Evolutionary conservation across 495 filamentous ascomycete genomes (phyloP).

Genomic region (Penicillium canariense): DNA sequence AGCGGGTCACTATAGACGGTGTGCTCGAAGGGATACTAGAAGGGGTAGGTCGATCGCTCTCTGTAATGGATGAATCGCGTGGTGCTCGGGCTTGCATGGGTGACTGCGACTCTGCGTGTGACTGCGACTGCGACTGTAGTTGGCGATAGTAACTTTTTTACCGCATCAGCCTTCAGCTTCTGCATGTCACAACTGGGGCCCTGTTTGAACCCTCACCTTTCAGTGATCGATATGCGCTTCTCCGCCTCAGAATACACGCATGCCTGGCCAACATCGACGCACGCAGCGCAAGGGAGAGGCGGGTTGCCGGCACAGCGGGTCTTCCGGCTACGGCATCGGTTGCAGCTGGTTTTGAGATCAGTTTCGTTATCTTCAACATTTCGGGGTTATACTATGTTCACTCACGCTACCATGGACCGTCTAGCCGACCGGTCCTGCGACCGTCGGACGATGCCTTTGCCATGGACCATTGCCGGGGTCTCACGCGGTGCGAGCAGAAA

Average conservation of each 20-base stretch:
- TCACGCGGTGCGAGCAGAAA: not conserved
- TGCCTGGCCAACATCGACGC: constrained; percentile 28
- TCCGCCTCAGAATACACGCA: constrained; percentile 42
- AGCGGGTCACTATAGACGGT: constrained; percentile 10
- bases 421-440: constrained; percentile 21
- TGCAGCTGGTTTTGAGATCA: constrained; percentile 27
- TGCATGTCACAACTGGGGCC: too few relatives aligned
- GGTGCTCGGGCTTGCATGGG: not conserved
- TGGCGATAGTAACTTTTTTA: constrained; percentile 33
- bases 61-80: not conserved
- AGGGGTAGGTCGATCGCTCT: constrained; percentile 3
- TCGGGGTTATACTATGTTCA: not conserved
- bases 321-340: constrained; percentile 38
- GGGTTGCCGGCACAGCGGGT: constrained; percentile 38
- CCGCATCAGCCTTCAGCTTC: not conserved
- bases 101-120: constrained; percentile 5
- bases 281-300: constrained; percentile 34
- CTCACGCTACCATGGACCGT: constrained; percentile 37
- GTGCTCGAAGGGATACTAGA: constrained; percentile 12
- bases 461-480: constrained; percentile 26
- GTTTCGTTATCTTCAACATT: not conserved
- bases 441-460: constrained; percentile 22
- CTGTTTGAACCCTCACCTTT: constrained; percentile 27
- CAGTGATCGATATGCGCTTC: constrained; percentile 35
- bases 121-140: constrained; percentile 29